phyloP scores from a whole-genome alignment of 305 asterid genomes.

The Galium porrigens region DNA sequence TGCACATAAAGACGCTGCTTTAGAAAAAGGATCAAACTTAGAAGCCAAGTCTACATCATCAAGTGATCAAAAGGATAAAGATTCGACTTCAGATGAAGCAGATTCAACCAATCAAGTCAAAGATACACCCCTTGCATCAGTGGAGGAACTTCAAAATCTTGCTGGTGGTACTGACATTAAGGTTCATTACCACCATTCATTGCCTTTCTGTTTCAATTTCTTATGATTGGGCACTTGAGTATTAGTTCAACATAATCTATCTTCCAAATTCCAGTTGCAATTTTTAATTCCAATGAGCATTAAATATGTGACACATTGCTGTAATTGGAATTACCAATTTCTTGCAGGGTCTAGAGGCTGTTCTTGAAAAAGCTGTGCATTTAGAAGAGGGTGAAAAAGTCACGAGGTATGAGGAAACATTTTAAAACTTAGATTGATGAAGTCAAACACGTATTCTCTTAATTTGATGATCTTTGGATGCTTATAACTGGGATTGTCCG shows the following conservation, averaged over 20 bases:
- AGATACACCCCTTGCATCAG: constrained; percentile 43
- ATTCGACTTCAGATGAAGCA: constrained; percentile 35
- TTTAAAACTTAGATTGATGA: constrained; percentile 10
- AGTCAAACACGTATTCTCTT: constrained; percentile 11
- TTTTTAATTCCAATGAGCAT: constrained; percentile 5
- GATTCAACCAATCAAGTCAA: constrained; percentile 31
- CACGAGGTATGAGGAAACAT: constrained; percentile 39
- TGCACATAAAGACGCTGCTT: constrained; percentile 31
- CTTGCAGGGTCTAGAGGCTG: constrained; percentile 91
- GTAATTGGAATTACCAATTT: constrained; percentile 5
- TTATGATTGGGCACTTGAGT: constrained; percentile 12
- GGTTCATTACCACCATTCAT: constrained; percentile 30
- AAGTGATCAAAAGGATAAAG: constrained; percentile 45
- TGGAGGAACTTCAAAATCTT: constrained; percentile 70
- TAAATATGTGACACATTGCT: constrained; percentile 5
- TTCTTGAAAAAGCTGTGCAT: constrained; percentile 90
- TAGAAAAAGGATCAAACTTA: constrained; percentile 31
- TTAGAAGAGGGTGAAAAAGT: constrained; percentile 87
- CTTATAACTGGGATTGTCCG: constrained; percentile 23
- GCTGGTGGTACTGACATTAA: constrained; percentile 86
- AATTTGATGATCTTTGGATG: constrained; percentile 16
- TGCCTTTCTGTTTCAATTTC: constrained; percentile 2
- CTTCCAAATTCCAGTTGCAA: neutral
- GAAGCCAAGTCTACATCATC: constrained; percentile 42
- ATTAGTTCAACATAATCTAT: neutral